Evolutionary conservation across 495 filamentous ascomycete genomes (phyloP).

Genomic region (Pyronema omphalodes): DNA sequence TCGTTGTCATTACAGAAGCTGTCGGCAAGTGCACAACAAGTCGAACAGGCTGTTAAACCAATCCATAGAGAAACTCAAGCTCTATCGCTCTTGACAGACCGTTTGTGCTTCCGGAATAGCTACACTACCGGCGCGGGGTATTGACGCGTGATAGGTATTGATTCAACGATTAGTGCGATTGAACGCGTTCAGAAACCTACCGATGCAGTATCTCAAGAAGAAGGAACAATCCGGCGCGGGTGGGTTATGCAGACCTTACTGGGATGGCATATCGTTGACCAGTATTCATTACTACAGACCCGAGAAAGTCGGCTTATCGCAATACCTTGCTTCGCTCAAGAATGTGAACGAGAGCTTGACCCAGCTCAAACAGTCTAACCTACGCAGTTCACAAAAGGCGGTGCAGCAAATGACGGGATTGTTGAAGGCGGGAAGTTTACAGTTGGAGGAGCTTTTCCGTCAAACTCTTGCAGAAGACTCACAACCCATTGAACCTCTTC

Average conservation of each 20-base stretch:
- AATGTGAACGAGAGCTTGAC: slow-evolving; percentile 62
- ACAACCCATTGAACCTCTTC: slow-evolving; percentile 64
- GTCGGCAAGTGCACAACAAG: slow-evolving; percentile 69
- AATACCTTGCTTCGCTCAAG: slow-evolving; percentile 79
- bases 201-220: slow-evolving; percentile 73
- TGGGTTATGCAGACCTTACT: slow-evolving; percentile 23
- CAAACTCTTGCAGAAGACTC: slow-evolving; percentile 54
- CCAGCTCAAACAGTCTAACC: slow-evolving; percentile 68
- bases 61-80: slow-evolving; percentile 83
- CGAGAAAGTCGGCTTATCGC: slow-evolving; percentile 55
- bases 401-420: slow-evolving; percentile 54
- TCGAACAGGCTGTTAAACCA: slow-evolving; percentile 80
- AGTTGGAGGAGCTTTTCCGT: slow-evolving; percentile 68
- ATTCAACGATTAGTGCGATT: slow-evolving; percentile 66
- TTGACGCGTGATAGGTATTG: slow-evolving; percentile 44
- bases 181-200: slow-evolving; percentile 73
- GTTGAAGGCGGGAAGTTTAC: slow-evolving; percentile 54
- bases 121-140: not conserved
- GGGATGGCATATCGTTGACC: not conserved
- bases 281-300: slow-evolving; percentile 33
- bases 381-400: slow-evolving; percentile 79
- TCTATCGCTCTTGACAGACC: slow-evolving; percentile 52
- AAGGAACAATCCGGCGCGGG: slow-evolving; percentile 75
- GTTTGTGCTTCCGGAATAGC: slow-evolving; percentile 15
- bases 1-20: slow-evolving; percentile 67